Evolutionary conservation across 2,329 filamentous ascomycete genomes (phyloP).

Genomic region (Aspergillus eucalypticola): DNA sequence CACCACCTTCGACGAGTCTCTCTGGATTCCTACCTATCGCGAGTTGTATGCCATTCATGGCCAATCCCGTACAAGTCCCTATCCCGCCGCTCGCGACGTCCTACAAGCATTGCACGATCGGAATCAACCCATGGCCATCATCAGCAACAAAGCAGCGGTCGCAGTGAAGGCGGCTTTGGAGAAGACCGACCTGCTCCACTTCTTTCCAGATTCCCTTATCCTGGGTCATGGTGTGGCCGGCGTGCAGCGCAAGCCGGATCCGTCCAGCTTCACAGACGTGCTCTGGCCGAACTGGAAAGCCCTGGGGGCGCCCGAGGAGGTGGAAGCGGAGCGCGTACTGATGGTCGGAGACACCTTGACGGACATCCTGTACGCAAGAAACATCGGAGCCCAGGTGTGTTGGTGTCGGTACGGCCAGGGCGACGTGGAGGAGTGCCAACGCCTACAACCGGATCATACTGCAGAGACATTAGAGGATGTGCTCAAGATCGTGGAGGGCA

Average conservation of each 20-base stretch:
- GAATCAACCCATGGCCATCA: conserved; percentile 22
- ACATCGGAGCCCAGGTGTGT: conserved; percentile 12
- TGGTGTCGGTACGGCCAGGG: conserved; percentile 23
- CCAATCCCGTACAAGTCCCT: conserved; percentile 22
- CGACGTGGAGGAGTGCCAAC: conserved; percentile 12
- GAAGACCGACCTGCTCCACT: background rate
- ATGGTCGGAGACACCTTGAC: conserved; percentile 20
- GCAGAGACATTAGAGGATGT: conserved; percentile 12
- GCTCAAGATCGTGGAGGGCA: background rate
- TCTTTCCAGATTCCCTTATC: conserved; percentile 14
- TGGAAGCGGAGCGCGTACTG: conserved; percentile 1
- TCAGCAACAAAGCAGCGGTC: conserved; percentile 27
- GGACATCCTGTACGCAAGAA: conserved; percentile 17
- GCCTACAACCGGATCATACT: conserved; percentile 13
- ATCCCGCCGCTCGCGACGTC: conserved; percentile 19
- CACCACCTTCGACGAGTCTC: conserved; percentile 11
- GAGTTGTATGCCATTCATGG: conserved; percentile 23
- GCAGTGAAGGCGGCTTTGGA: conserved; percentile 19
- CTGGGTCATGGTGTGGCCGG: conserved; percentile 14
- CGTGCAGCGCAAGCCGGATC: conserved; percentile 15
- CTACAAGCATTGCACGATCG: conserved; percentile 12
- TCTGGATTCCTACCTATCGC: conserved; percentile 24
- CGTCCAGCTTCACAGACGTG: conserved; percentile 13
- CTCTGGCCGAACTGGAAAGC: conserved; percentile 17
- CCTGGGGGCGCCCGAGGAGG: conserved; percentile 1